Conservation (phyloP, 2,329 filamentous ascomycete genomes). For the Exophiala sp. region DNA sequence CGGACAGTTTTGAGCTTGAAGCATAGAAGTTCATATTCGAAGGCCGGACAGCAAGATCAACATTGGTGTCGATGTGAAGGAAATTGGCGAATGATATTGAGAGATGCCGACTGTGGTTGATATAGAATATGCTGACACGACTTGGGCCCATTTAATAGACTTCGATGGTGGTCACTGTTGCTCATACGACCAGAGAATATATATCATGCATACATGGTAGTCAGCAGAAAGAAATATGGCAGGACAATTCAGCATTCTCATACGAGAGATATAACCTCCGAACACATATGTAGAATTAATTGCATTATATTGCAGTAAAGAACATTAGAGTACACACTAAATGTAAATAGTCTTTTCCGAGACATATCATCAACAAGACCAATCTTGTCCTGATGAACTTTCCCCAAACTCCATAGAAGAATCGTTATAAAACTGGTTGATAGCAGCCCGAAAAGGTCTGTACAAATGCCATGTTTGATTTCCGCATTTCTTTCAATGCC, state of each 20-base stretch:
- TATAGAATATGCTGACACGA: background rate
- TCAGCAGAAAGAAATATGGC: too few species aligned
- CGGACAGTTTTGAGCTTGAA: slow-evolving; percentile 17
- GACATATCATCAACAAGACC: slow-evolving; percentile 13
- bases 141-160: background rate
- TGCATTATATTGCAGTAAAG: background rate
- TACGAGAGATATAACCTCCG: background rate
- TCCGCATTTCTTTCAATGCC: background rate
- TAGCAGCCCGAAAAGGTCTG: background rate
- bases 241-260: too few species aligned
- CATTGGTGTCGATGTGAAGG: background rate
- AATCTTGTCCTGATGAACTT: slow-evolving; percentile 6
- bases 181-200: background rate
- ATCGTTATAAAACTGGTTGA: slow-evolving; percentile 1
- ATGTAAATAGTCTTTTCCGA: slow-evolving; percentile 4
- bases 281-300: background rate
- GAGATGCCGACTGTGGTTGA: too few species aligned
- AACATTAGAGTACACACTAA: slow-evolving; percentile 20
- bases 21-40: background rate
- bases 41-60: background rate
- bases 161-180: background rate
- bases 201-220: too few species aligned
- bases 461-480: slow-evolving; percentile 1
- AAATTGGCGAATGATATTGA: background rate
- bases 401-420: slow-evolving; percentile 3